phyloP scores from a whole-genome alignment of 148 eudicot genomes.

The Dysphania ambrosioides region DNA sequence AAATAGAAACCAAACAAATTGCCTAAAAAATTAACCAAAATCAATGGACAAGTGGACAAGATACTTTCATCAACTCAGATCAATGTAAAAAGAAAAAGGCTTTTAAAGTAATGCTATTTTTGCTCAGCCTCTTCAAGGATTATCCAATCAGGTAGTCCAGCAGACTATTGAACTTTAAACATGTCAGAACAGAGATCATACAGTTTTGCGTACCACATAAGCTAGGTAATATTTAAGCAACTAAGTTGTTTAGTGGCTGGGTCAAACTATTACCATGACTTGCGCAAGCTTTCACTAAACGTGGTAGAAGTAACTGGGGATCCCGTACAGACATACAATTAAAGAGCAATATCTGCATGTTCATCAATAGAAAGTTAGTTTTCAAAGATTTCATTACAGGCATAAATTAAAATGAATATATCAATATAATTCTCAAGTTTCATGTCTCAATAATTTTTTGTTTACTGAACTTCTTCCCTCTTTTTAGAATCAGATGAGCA shows the following conservation, averaged over 20 bases:
- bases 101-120: neutral
- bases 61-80: neutral
- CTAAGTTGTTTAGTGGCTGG: neutral
- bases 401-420: neutral
- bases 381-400: neutral
- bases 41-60: neutral
- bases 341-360: slow-evolving; percentile 86
- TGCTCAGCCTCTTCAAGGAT: neutral
- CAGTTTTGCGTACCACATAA: neutral
- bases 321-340: slow-evolving; percentile 99
- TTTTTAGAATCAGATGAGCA: neutral
- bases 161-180: neutral
- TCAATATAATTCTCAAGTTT: neutral
- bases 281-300: slow-evolving; percentile 61
- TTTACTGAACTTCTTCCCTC: neutral
- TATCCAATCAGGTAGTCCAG: neutral
- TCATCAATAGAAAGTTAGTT: slow-evolving; percentile 23
- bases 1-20: neutral
- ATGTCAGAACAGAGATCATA: neutral
- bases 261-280: slow-evolving; percentile 47
- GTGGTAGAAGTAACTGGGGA: slow-evolving; percentile 86
- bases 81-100: neutral
- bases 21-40: too few species aligned
- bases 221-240: neutral
- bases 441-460: neutral